Evolutionary conservation across 1,139 yeast genomes (phyloP).

Genomic region (Wickerhamomyces sp.): DNA sequence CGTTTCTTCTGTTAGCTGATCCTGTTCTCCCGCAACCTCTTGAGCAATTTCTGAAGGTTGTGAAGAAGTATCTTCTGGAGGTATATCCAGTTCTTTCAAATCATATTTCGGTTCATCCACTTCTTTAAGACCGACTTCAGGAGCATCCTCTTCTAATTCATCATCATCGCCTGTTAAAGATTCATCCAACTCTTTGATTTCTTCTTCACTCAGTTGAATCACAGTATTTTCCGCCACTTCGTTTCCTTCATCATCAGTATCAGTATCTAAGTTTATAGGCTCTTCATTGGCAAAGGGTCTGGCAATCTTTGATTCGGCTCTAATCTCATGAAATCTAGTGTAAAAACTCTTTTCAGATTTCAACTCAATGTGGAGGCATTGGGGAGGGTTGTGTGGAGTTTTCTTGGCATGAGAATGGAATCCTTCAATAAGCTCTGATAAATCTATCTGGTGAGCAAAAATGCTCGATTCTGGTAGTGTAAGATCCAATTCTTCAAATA

Average conservation of each 20-base stretch:
- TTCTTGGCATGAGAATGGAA: slow-evolving; percentile 7
- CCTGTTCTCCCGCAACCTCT: neutral
- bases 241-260: neutral
- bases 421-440: slow-evolving; percentile 16
- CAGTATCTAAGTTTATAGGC: neutral
- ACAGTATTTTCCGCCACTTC: neutral
- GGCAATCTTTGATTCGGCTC: neutral
- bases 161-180: slow-evolving; percentile 1
- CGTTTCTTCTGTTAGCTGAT: neutral
- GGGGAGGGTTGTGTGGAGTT: slow-evolving; percentile 6
- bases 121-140: neutral
- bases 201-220: slow-evolving; percentile 6
- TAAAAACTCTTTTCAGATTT: slow-evolving; percentile 13
- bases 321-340: slow-evolving; percentile 7
- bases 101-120: no score
- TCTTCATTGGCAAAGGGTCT: neutral
- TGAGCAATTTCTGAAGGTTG: neutral
- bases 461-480: slow-evolving; percentile 15
- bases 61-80: neutral
- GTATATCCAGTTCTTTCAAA: no score
- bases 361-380: slow-evolving; percentile 13
- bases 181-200: slow-evolving; percentile 1
- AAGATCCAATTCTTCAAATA: slow-evolving; percentile 18
- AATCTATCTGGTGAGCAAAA: slow-evolving; percentile 11
- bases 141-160: neutral